A percentile compares a stretch with the other conserved stretches of the same genome.
phyloP scores from a whole-genome alignment of 73 alveolate species.

The Paramecium primaurelia region DNA sequence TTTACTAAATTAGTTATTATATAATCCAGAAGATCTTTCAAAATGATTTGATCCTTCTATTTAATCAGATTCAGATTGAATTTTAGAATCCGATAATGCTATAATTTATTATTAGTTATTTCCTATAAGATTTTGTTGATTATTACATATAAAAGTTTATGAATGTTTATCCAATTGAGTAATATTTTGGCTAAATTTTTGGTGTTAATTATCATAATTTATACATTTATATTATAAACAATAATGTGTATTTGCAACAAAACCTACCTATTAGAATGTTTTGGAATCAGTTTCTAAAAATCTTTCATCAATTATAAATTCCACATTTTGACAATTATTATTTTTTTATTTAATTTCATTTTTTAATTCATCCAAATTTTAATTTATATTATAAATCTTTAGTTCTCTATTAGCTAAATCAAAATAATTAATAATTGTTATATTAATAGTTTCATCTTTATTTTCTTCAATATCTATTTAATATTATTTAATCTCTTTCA shows the following conservation, averaged over 20 bases:
- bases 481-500: not conserved
- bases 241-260: not conserved
- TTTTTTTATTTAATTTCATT: not conserved
- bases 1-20: too few relatives aligned
- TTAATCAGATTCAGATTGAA: too few relatives aligned
- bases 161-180: too few relatives aligned
- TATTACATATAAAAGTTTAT: too few relatives aligned
- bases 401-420: not conserved
- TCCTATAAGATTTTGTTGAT: too few relatives aligned
- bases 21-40: too few relatives aligned
- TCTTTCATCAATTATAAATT: not conserved
- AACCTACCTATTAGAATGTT: not conserved
- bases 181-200: not conserved
- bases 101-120: too few relatives aligned
- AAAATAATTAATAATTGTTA: not conserved
- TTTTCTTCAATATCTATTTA: not conserved
- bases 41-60: too few relatives aligned
- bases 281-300: not conserved
- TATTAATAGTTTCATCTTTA: not conserved
- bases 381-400: not conserved
- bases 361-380: not conserved
- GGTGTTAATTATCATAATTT: too few relatives aligned
- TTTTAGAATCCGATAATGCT: too few relatives aligned
- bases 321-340: not conserved
- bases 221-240: too few relatives aligned